These are phyloP conservation scores for Phallus indusiatus DNA, from an alignment of 768 basidiomycete genomes.

Conservation along the genomic window DNA sequence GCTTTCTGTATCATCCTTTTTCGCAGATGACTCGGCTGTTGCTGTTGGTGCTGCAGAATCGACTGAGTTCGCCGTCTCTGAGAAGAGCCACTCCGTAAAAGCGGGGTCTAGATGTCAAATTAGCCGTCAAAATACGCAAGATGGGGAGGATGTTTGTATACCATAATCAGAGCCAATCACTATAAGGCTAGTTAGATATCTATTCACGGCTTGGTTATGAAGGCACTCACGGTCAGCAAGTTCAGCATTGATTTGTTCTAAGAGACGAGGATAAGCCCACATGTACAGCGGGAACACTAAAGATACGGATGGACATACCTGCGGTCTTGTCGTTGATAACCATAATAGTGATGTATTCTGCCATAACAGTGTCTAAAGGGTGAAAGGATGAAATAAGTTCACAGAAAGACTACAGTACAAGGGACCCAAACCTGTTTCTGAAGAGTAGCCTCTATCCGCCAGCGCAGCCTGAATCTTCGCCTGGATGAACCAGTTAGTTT, in stretches of 20 bases:
- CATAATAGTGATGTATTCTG: slow-evolving; percentile 93
- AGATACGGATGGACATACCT: slow-evolving; percentile 31
- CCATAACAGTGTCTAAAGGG: slow-evolving; percentile 73
- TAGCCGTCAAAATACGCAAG: slow-evolving; percentile 9
- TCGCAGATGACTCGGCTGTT: neutral
- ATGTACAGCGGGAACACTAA: neutral
- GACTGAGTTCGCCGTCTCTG: slow-evolving; percentile 53
- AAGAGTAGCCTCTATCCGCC: slow-evolving; percentile 5
- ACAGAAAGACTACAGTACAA: neutral
- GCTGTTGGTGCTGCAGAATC: slow-evolving; percentile 28
- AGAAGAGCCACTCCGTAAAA: slow-evolving; percentile 87
- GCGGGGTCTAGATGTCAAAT: slow-evolving; percentile 44
- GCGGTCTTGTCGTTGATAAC: slow-evolving; percentile 85
- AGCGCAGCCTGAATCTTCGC: slow-evolving; percentile 4
- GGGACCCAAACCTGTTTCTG: slow-evolving; percentile 2
- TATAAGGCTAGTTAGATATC: slow-evolving; percentile 15
- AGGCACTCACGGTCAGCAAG: slow-evolving; percentile 62
- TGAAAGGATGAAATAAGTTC: neutral
- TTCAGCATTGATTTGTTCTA: slow-evolving; percentile 82
- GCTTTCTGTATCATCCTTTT: neutral
- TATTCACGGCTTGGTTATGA: neutral
- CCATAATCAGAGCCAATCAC: slow-evolving; percentile 80
- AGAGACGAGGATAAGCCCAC: slow-evolving; percentile 8
- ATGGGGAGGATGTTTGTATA: slow-evolving; percentile 24
- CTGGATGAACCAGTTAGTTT: neutral